Percentiles rank a stretch among this genome's conserved stretches.
phyloP scores from a whole-genome alignment of 495 filamentous ascomycete genomes.

The Aspergillus kassunensis region DNA sequence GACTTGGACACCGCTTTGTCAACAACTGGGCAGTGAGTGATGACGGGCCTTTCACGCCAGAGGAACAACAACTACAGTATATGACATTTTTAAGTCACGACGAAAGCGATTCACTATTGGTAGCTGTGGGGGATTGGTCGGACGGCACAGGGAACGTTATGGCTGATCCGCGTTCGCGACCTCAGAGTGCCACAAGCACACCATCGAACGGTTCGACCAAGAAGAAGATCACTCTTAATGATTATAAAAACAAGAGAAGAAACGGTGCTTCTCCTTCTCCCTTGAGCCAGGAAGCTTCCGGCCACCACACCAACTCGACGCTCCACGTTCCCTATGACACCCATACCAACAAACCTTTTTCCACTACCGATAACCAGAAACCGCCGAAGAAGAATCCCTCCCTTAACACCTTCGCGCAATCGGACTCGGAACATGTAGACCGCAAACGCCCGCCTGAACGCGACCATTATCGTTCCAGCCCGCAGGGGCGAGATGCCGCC shows the following conservation, averaged over 20 bases:
- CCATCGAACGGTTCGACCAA: constrained; percentile 28
- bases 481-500: constrained; percentile 19
- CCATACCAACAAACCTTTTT: constrained; percentile 19
- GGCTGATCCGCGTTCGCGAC: constrained; percentile 32
- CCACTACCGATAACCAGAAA: constrained; percentile 17
- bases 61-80: constrained; percentile 52
- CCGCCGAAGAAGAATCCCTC: constrained; percentile 13
- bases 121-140: constrained; percentile 50
- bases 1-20: constrained; percentile 33
- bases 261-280: constrained; percentile 23
- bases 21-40: constrained; percentile 49
- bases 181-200: constrained; percentile 34
- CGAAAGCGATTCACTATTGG: constrained; percentile 43
- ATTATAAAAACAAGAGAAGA: constrained; percentile 47
- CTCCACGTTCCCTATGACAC: constrained; percentile 18
- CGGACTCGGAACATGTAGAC: constrained; percentile 17
- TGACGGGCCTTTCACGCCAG: constrained; percentile 41
- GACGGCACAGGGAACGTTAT: constrained; percentile 47
- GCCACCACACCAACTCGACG: constrained; percentile 14
- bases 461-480: constrained; percentile 16
- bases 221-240: constrained; percentile 49
- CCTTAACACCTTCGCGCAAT: constrained; percentile 11
- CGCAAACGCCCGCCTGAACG: constrained; percentile 35
- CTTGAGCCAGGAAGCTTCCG: constrained; percentile 18
- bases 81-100: constrained; percentile 51